Base-by-base conservation (phyloP, 805 yeast genomes). In the Naumovozyma dairenensis region DNA sequence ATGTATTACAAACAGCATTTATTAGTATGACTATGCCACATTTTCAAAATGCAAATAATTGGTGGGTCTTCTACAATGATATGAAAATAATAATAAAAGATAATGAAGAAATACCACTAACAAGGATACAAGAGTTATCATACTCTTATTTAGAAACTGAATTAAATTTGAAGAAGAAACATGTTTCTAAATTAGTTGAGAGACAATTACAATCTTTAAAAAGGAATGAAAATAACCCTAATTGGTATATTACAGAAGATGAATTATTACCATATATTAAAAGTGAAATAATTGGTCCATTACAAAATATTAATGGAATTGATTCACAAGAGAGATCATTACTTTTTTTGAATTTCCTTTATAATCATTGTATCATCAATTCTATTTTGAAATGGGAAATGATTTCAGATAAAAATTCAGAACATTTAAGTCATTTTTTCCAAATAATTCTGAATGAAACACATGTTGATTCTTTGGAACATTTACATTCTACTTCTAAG, bases 341-440 rank as follows among this genome's bases (percentile, higher is more conserved):
- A n/a, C 22, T 35, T 4, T 42, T 49, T 18, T 21, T 52, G 16
- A 26, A 38, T 4, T 53, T 45, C 32, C 25, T 52, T 7, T 53
- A 50, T 32, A 35, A 36, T 7, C 45, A 44, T 4, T 46, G 49
- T 24, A 38, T 54, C 9, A 35, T 43, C 3, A 35, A 42, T 10
- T 30, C 38, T 9, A 45, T 57, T 3, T 33, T 53, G 6, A 29
- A 43, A 7, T 57, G 60, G 59, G 41, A 44, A n/a, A 45, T 55
- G 13, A 55, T 57, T 4, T 55, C 60, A 4, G 62, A 55, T 32
- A 49, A 36, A 17, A 51, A 48, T 31, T 54, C 62, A 4, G 56
- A 49, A 26, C 52, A 55, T 32, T 25, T 57, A 21, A 45, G 56
- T 9, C 47, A 49, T 31, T 32, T 54, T 8, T 41, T 55, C 4